Evolutionary conservation across 2,329 filamentous ascomycete species (phyloP), one percentile per base, ranked within the genome.

Genomic region (Penicillium sp.): DNA sequence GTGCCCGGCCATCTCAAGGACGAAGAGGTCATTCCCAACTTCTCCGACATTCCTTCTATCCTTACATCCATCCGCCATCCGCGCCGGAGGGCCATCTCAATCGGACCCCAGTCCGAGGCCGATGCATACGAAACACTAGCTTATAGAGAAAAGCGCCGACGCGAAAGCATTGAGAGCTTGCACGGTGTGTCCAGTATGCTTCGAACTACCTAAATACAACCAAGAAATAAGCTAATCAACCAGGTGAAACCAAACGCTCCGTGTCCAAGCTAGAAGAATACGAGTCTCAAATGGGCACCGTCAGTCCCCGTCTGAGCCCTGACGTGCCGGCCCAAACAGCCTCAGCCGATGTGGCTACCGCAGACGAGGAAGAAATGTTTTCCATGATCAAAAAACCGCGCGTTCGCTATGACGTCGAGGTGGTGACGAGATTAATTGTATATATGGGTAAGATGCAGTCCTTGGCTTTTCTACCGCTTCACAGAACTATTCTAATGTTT

Each of bases 401-500:
- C 63, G 92, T 97, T 59, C 82, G 92, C 64, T 99, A 97, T 68
- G 94, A 99, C 74, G 93, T 97, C n/a, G 94, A 99, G 73, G 93
- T 99, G 40, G 89, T 99, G 38, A 97, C 94, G 5, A 97, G 97
- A 75, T 74, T 99, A 59, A 89, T 99, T 65, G 91, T 99, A 23
- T 99, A 99, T 76, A 83, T 88, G 58, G 94, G 93, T 91, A 76
- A 73, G 85, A 75, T 16, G 5, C 12, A 9, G 11, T 43, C 3
- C 23, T 18, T 7, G n/a, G 26, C 48, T 58, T 49, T 24, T 35
- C 42, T 48, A 56, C 54, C 52, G 47, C 11, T n/a, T 20, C 14
- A 35, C 1, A 47, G 59, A n/a, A 40, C 23, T 20, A 1, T 3
- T 46, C 47, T 43, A 23, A 43, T 18, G 12, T 16, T 43, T 1